Base-by-base conservation (phyloP, 164 flowering plant genomes). In the Macadamia integrifolia region DNA sequence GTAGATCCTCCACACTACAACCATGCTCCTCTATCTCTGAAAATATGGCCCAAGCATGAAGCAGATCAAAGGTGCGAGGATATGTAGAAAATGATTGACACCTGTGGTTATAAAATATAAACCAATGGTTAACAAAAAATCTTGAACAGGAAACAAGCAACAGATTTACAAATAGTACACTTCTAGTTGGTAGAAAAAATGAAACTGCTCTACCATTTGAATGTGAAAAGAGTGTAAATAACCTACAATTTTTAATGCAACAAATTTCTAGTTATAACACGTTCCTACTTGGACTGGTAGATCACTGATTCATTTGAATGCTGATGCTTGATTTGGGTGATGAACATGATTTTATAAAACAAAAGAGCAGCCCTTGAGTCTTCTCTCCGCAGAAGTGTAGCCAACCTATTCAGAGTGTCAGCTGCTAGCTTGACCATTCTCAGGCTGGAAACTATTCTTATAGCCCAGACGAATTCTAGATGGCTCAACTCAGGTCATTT, bases 31-130 rank as follows among this genome's bases (percentile, higher is more conserved):
- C 86, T 14, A 89, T 84, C 58, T 86, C 84, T 1, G 97, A 86
- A 64, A 91, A 80, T 57, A 88, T 82, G 29, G 48, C 62, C 93
- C 96, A 91, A 17, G 96, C 88, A 75, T 93, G 98, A 69, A 93
- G 89, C 64, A 93, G 86, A 80, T 93, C 97, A 60, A 85, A 93
- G 56, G 98, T 89, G 49, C 97, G 93, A 13, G 98, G 98, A 66
- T 93, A 93, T 23, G 97, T 91, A 3, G 93, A 88, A 69, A 88
- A 91, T 61, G 97, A 80, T 74, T 88, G 90, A 67, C 93, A 93
- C 97, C 98, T 93, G 78, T 58, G 68, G 62, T 11, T 49, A 9
- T 11, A 46, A 46, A 46, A 4, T 49, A 9, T 11, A 46, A 46
- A 46, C 50, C 13, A 9, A 46, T 46, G 13, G 6, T 46, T 46